Base-by-base conservation (phyloP, 2,329 filamentous ascomycete genomes). In the Talaromyces sp. region DNA sequence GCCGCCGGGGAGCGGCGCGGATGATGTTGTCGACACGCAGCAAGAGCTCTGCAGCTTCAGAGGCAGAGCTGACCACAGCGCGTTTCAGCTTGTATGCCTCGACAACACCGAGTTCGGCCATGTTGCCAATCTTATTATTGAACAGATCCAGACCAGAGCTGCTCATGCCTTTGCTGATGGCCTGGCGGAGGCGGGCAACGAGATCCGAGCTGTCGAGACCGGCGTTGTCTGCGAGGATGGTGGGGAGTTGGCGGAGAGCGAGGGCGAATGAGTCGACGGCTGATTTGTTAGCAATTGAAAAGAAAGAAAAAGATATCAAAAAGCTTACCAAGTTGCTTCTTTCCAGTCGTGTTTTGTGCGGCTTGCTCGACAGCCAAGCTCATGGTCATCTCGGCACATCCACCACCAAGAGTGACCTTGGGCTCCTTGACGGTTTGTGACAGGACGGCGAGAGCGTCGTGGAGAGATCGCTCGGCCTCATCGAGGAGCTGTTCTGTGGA, bases 21-120 rank as follows among this genome's bases (percentile, higher is more conserved):
- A 99, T 98, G 76, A 99, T 99, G 77, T 98, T 95, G 80, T 99
- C 95, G 58, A 99, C 95, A 73, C 95, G 86, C 67, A 99, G 82
- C 65, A 99, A 84, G 66, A 98, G 82, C 90, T 99, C 95, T 67
- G 95, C 93, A 65, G 95, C 95, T 80, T 99, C 95, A 62, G 92
- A 96, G 25, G 95, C 95, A 64, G 92, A 96, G 58, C 90, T 96
- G 57, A 99, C 95, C 59, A 99, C 95, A n/a, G 95, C 95, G 75
- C 87, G 89, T 86, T 99, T 99, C 75, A 99, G 81, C 84, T 99
- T 99, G 84, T 97, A 98, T 77, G 92, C 96, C 81, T 99, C 95
- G 68, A 99, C 89, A 30, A 99, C 93, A 52, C 95, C 95, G 55
- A 96, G 75, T 70, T 99, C 92, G 59, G 93, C 86, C 95, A 99